Conservation (phyloP, 2,329 filamentous ascomycete genomes). For the Coniochaeta prunicola region DNA sequence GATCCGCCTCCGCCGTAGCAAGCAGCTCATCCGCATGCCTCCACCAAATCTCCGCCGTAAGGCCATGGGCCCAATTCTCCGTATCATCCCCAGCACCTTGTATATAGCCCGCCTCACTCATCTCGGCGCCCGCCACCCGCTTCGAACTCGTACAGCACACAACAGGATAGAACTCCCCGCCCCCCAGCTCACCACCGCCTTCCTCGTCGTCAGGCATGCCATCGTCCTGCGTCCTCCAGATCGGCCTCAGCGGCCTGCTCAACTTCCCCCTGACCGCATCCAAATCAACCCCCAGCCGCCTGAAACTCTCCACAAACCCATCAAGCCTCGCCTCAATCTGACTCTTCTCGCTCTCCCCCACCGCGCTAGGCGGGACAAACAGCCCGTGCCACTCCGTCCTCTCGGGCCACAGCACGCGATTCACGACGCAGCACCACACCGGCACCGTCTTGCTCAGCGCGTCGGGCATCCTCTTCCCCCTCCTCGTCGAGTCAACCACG, state of each 20-base stretch:
- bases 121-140: slow-evolving; percentile 60
- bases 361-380: slow-evolving; percentile 63
- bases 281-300: slow-evolving; percentile 54
- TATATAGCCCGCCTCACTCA: slow-evolving; percentile 63
- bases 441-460: slow-evolving; percentile 90
- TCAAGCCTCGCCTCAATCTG: slow-evolving; percentile 63
- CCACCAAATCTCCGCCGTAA: slow-evolving; percentile 81
- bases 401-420: slow-evolving; percentile 66
- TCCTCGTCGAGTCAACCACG: slow-evolving; percentile 85
- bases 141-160: slow-evolving; percentile 82
- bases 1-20: slow-evolving; percentile 55
- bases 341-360: slow-evolving; percentile 67
- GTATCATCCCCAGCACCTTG: slow-evolving; percentile 94
- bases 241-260: slow-evolving; percentile 64
- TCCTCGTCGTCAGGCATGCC: slow-evolving; percentile 7
- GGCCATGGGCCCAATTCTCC: slow-evolving; percentile 81
- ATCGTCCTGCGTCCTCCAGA: slow-evolving; percentile 65
- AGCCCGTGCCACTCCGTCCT: slow-evolving; percentile 41
- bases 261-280: slow-evolving; percentile 46
- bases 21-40: slow-evolving; percentile 54
- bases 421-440: slow-evolving; percentile 87
- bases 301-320: slow-evolving; percentile 44
- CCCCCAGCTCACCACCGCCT: slow-evolving; percentile 16
- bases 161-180: slow-evolving; percentile 56
- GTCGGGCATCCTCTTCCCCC: slow-evolving; percentile 93